Conservation (phyloP, 441 rosid species). For the Croton laevigatus region DNA sequence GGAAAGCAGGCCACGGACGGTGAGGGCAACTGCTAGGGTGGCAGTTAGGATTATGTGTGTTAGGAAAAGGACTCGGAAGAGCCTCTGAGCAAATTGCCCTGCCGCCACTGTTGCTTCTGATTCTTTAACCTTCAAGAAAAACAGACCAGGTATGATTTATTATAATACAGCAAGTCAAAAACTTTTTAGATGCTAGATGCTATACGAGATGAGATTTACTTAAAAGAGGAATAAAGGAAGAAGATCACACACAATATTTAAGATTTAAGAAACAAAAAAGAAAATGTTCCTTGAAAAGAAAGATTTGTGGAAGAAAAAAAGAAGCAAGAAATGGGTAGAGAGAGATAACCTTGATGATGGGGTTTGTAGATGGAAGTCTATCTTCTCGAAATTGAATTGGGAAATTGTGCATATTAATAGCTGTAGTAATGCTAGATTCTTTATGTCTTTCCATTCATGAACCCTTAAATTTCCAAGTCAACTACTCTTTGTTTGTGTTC, state of each 20-base stretch:
- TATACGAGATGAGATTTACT: not conserved
- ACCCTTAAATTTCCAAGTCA: not conserved
- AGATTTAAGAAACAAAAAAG: not conserved
- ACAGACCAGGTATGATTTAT: not conserved
- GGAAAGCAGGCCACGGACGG: conserved; percentile 52
- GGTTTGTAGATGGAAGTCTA: conserved; percentile 28
- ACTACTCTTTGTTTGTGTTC: not conserved
- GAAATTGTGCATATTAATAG: conserved; percentile 26
- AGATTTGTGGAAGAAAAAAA: not conserved
- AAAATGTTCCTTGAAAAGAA: not conserved
- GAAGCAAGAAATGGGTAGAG: not conserved
- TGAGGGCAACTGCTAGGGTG: conserved; percentile 46
- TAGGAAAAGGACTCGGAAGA: conserved; percentile 55
- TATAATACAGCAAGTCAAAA: conserved; percentile 4
- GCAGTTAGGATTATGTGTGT: conserved; percentile 45
- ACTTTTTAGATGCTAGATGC: not conserved
- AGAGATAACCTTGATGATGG: conserved; percentile 35
- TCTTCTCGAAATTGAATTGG: conserved; percentile 30
- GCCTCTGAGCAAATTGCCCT: conserved; percentile 37
- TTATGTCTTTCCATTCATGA: conserved; percentile 16
- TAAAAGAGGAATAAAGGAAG: not conserved
- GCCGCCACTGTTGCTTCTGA: conserved; percentile 36
- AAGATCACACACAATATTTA: not conserved
- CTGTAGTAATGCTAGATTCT: not conserved
- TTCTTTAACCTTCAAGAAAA: conserved; percentile 48